Percentiles rank a stretch among this genome's conserved stretches.
These are phyloP conservation scores for Tuber microsphaerosporum DNA, from an alignment of 495 filamentous ascomycete genomes.

Conservation along the genomic window DNA sequence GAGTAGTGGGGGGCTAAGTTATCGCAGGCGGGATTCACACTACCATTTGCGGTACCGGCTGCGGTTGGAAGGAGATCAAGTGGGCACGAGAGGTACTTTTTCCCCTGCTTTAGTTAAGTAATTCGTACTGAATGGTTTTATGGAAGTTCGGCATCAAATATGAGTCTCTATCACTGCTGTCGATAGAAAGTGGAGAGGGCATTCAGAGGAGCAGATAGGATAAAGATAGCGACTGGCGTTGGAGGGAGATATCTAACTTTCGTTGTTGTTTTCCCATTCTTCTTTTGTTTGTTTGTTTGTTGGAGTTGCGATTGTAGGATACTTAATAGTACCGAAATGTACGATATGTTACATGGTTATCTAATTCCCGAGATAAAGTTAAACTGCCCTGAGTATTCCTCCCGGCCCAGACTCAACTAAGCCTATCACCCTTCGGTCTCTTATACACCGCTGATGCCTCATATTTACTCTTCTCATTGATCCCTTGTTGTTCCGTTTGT, in stretches of 20 bases:
- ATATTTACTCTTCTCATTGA: conserved; percentile 82
- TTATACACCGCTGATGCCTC: conserved; percentile 67
- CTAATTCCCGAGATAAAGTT: neutral
- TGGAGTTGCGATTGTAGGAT: neutral
- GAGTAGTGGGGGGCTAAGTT: neutral
- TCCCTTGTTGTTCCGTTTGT: conserved; percentile 59
- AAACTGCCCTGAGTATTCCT: neutral
- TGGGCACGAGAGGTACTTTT: conserved; percentile 12
- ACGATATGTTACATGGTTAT: neutral
- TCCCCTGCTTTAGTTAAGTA: neutral
- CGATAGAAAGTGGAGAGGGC: conserved; percentile 12
- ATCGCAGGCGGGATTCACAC: conserved; percentile 20
- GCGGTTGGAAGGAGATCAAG: conserved; percentile 13
- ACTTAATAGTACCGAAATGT: neutral
- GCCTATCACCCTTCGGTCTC: conserved; percentile 74
- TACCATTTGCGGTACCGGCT: conserved; percentile 34
- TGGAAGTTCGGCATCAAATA: conserved; percentile 6
- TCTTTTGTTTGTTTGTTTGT: neutral
- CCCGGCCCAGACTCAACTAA: conserved; percentile 49
- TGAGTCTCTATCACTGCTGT: conserved; percentile 33
- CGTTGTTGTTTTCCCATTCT: neutral
- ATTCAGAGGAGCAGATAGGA: neutral
- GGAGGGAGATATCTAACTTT: conserved; percentile 1
- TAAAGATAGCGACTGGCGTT: neutral
- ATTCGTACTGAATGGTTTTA: neutral